Base-by-base conservation (phyloP, 73 alveolate species). In the Paramecium pentaurelia region DNA sequence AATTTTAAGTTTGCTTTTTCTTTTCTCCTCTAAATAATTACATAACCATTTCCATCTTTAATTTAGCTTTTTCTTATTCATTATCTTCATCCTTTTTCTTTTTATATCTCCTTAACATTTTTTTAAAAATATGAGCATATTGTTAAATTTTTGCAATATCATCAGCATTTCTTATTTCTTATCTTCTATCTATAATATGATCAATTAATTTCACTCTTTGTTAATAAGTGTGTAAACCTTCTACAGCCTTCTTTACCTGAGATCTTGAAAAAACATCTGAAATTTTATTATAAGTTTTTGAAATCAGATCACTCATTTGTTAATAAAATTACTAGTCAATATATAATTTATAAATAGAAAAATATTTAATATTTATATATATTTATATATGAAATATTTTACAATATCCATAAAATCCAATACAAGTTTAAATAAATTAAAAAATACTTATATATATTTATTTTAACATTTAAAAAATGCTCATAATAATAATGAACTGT, bases 41-140 rank as follows among this genome's bases (percentile, higher is more conserved):
- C 91, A 80, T 80, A 44, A 80, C 73, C 91, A 80, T 80, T 80
- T 80, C 91, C 91, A 80, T 42, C 27, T 80, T 80, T 22, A 27
- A 42, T 45, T 80, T 80, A 6, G 47, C 44, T 49, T 49, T 47
- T 80, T 80, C 91, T 25, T 75, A 38, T 38, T 38, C 58, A 75
- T 42, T 75, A 38, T 75, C 88, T 42, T 75, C 88, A 64, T 64
- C 84, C 60, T 75, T 75, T 7, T 75, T 38, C 30, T 42, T 34
- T 38, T 75, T 75, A n/a, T 75, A 75, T 42, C 60, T 9, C 9
- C 88, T 75, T 38, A 75, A 42, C 88, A 75, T 75, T 42, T 75
- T 75, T 38, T 20, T 36, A 38, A 75, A 75, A 10, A 75, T 75
- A 38, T 75, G 88, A 42, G 88, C 88, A 75, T 75, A 75, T 38